These are phyloP conservation scores for Leavenworthia alabamica DNA, from an alignment of 345 rosid species.

Conservation along the genomic window DNA sequence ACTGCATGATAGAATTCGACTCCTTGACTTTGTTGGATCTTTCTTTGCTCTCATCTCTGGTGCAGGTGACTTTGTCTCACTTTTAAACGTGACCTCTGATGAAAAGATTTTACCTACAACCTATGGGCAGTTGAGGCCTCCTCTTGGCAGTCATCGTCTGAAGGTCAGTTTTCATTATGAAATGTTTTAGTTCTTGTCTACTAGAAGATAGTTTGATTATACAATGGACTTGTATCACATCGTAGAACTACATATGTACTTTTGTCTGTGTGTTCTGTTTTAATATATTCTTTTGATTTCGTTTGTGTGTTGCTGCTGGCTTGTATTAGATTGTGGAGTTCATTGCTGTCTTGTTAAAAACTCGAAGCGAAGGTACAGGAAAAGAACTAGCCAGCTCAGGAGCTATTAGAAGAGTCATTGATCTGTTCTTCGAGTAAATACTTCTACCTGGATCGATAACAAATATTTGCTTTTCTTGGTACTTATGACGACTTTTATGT, in stretches of 20 bases:
- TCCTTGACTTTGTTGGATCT: constrained; percentile 8
- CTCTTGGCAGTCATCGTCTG: constrained; percentile 92
- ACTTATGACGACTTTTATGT: not conserved
- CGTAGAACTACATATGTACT: not conserved
- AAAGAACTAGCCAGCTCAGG: constrained; percentile 80
- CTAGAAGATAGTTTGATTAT: constrained; percentile 1
- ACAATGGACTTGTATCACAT: not conserved
- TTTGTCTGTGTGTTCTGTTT: not conserved
- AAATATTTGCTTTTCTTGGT: not conserved
- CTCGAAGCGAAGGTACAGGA: constrained; percentile 74
- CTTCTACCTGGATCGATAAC: constrained; percentile 13
- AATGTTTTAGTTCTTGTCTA: not conserved
- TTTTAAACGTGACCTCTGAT: constrained; percentile 67
- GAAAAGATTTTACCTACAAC: constrained; percentile 83
- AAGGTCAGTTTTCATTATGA: constrained; percentile 49
- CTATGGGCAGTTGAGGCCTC: constrained; percentile 88
- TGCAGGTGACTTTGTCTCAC: constrained; percentile 69
- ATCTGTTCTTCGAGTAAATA: constrained; percentile 81
- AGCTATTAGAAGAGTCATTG: constrained; percentile 59
- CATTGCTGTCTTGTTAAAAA: constrained; percentile 75
- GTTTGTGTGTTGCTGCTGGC: not conserved
- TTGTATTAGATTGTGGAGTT: constrained; percentile 83
- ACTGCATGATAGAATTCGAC: not conserved
- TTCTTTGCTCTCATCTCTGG: constrained; percentile 10
- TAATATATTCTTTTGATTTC: not conserved